phyloP scores from a whole-genome alignment of 768 basidiomycete genomes.

The Pleurotus ostreatus region DNA sequence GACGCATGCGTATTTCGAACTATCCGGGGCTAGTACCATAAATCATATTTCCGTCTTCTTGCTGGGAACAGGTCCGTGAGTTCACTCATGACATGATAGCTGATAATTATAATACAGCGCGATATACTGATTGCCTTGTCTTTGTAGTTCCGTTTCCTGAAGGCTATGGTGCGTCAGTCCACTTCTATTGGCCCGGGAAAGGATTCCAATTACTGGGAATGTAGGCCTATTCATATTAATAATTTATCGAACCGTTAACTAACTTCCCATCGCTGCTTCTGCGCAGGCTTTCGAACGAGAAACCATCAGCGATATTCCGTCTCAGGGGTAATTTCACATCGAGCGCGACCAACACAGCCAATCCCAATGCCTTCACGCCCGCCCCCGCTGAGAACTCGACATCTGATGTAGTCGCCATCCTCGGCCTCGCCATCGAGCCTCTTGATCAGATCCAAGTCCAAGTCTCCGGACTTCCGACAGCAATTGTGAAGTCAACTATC shows the following conservation, averaged over 20 bases:
- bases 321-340: conserved; percentile 59
- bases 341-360: conserved; percentile 28
- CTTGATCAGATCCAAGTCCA: conserved; percentile 58
- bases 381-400: conserved; percentile 26
- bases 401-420: conserved; percentile 60
- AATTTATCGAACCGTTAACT: background rate
- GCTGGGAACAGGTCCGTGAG: conserved; percentile 61
- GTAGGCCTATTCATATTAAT: conserved; percentile 36
- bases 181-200: conserved; percentile 83
- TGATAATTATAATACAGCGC: conserved; percentile 4
- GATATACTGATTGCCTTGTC: background rate
- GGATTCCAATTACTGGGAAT: conserved; percentile 85
- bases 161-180: conserved; percentile 80
- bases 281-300: conserved; percentile 80
- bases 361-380: conserved; percentile 33
- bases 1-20: conserved; percentile 77
- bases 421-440: conserved; percentile 81
- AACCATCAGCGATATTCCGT: conserved; percentile 87
- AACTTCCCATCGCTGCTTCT: background rate
- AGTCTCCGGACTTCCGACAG: conserved; percentile 41
- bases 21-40: conserved; percentile 65
- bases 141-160: conserved; percentile 70
- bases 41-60: conserved; percentile 88
- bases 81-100: background rate
- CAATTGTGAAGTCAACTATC: conserved; percentile 15